Conservation (phyloP, 1,284 basidiomycete genomes). For the Boletellus sp. region DNA sequence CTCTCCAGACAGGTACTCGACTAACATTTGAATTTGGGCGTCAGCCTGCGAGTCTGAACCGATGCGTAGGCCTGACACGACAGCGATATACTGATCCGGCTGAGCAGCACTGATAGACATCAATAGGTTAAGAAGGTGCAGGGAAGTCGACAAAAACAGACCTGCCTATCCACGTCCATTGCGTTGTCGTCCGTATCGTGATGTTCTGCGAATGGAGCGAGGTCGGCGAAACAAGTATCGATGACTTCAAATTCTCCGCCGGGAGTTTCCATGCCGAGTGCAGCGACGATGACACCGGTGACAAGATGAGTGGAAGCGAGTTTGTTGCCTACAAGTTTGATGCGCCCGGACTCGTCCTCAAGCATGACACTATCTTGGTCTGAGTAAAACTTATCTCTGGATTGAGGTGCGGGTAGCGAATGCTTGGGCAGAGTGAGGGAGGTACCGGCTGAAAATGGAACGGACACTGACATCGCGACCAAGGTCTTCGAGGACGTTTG, state of each 20-base stretch:
- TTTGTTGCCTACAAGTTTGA: constrained; percentile 79
- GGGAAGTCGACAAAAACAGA: constrained; percentile 5
- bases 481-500: constrained; percentile 93
- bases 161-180: constrained; percentile 48
- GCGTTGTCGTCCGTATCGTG: constrained; percentile 34
- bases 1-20: constrained; percentile 88
- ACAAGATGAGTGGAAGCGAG: constrained; percentile 60
- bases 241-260: constrained; percentile 92
- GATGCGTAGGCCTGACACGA: constrained; percentile 81
- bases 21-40: constrained; percentile 73
- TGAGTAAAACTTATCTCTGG: constrained; percentile 71
- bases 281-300: constrained; percentile 89
- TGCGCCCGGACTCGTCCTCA: constrained; percentile 93
- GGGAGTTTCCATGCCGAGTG: constrained; percentile 84
- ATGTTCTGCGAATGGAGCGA: constrained; percentile 52
- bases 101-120: constrained; percentile 11
- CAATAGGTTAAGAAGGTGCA: constrained; percentile 11
- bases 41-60: constrained; percentile 62
- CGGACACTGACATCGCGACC: constrained; percentile 75
- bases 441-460: neutral
- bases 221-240: constrained; percentile 84
- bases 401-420: constrained; percentile 83
- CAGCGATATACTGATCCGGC: constrained; percentile 71
- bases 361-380: constrained; percentile 81
- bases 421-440: constrained; percentile 49